Conservation (phyloP, 768 basidiomycete genomes). For the Pleurotus djamor region DNA sequence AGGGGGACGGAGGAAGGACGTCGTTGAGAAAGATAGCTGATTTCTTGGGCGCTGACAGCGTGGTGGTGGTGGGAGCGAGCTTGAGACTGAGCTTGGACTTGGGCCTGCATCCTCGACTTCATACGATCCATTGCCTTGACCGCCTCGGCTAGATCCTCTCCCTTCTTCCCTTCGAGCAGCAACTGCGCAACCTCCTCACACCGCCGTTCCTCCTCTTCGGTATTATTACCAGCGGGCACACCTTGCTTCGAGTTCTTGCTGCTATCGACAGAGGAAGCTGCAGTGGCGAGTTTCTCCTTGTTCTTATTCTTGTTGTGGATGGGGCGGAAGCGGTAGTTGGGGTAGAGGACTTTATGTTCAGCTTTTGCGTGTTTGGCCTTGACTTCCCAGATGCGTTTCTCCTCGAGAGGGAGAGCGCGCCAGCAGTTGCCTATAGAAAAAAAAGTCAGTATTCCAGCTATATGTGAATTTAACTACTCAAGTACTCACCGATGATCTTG, state of each 20-base stretch:
- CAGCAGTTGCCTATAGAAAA: slow-evolving; percentile 61
- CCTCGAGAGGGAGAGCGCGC: slow-evolving; percentile 66
- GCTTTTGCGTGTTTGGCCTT: slow-evolving; percentile 74
- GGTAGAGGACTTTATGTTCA: slow-evolving; percentile 65
- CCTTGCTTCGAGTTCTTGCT: background rate
- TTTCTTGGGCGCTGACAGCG: slow-evolving; percentile 10
- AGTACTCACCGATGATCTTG: slow-evolving; percentile 70
- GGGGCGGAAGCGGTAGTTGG: slow-evolving; percentile 60
- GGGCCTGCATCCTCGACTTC: slow-evolving; percentile 31
- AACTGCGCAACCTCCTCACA: slow-evolving; percentile 68
- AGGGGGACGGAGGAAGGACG: slow-evolving; percentile 66
- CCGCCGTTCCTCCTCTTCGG: slow-evolving; percentile 59
- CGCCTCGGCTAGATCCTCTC: slow-evolving; percentile 62
- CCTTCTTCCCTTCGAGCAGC: slow-evolving; percentile 68
- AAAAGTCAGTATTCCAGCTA: slow-evolving; percentile 21
- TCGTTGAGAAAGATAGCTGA: slow-evolving; percentile 34
- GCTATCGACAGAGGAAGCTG: slow-evolving; percentile 8
- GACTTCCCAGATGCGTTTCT: slow-evolving; percentile 72
- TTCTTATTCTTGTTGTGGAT: slow-evolving; percentile 52
- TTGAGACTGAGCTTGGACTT: slow-evolving; percentile 8
- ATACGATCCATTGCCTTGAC: background rate
- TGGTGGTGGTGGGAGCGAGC: slow-evolving; percentile 3
- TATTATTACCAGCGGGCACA: background rate
- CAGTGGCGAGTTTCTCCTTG: slow-evolving; percentile 32
- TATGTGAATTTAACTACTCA: too few relatives aligned